A percentile compares a stretch with the other conserved stretches of the same genome.
These are phyloP conservation scores for Neurospora hispaniola DNA, from an alignment of 495 filamentous ascomycete species.

Conservation along the genomic window DNA sequence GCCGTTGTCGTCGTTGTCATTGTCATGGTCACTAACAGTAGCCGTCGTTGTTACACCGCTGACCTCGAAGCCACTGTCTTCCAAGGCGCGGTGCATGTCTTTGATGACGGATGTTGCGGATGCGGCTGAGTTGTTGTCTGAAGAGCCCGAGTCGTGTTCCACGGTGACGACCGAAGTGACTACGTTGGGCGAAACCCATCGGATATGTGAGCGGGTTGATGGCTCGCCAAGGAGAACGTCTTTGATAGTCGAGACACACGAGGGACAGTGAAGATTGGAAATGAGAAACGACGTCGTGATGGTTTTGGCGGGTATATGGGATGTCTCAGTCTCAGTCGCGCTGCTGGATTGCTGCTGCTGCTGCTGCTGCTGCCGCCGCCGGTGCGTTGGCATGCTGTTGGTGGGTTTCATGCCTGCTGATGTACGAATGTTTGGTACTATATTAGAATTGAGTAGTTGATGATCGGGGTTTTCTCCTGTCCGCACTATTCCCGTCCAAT, in stretches of 20 bases:
- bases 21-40: not conserved
- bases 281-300: slow-evolving; percentile 40
- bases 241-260: slow-evolving; percentile 48
- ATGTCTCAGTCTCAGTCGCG: slow-evolving; percentile 7
- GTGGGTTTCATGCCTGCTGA: slow-evolving; percentile 1
- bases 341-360: not conserved
- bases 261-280: slow-evolving; percentile 52
- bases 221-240: not conserved
- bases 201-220: slow-evolving; percentile 10
- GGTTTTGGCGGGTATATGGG: not conserved
- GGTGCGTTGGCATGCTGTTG: not conserved
- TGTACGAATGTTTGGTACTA: not conserved
- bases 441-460: not conserved
- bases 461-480: not conserved
- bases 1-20: not conserved
- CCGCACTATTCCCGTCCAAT: not conserved
- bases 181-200: slow-evolving; percentile 46
- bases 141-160: slow-evolving; percentile 11
- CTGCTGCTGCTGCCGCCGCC: not conserved
- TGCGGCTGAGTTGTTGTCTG: slow-evolving; percentile 2
- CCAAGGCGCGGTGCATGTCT: slow-evolving; percentile 30
- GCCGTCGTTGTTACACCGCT: slow-evolving; percentile 30
- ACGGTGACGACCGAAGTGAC: slow-evolving; percentile 45
- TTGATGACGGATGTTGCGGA: slow-evolving; percentile 7
- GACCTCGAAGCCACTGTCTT: slow-evolving; percentile 37